Evolutionary conservation across 805 yeast genomes (phyloP).

Genomic region (Ogataea zsoltii): DNA sequence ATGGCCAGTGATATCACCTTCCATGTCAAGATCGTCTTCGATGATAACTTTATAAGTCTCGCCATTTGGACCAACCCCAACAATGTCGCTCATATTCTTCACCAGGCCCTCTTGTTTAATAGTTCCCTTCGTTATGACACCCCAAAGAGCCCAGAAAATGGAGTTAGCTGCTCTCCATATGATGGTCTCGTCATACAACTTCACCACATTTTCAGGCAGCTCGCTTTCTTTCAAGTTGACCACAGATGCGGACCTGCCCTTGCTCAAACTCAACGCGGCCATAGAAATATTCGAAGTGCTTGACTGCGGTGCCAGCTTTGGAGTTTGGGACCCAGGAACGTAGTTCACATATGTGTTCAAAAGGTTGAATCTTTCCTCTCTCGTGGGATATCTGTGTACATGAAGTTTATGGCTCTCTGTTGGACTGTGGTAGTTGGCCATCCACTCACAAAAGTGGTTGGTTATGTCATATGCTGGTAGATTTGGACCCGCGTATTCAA

Average conservation of each 20-base stretch:
- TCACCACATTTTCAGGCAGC: conserved; percentile 40
- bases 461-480: conserved; percentile 87
- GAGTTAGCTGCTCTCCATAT: conserved; percentile 83
- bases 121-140: conserved; percentile 51
- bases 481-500: conserved; percentile 93
- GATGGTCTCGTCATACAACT: conserved; percentile 62
- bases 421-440: conserved; percentile 83
- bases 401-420: conserved; percentile 54
- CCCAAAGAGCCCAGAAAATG: conserved; percentile 90
- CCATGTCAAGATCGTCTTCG: conserved; percentile 29
- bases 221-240: conserved; percentile 39
- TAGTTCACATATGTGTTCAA: conserved; percentile 77
- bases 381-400: conserved; percentile 60
- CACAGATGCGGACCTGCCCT: conserved; percentile 31
- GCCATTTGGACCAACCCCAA: conserved; percentile 57
- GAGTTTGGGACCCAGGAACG: conserved; percentile 37
- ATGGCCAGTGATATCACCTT: conserved; percentile 25
- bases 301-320: conserved; percentile 20
- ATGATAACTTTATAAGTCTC: conserved; percentile 42
- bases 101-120: conserved; percentile 8
- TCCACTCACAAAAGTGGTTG: conserved; percentile 96
- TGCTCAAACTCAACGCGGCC: conserved; percentile 9
- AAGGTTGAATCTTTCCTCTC: conserved; percentile 67
- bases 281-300: conserved; percentile 10
- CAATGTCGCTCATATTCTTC: conserved; percentile 25